These are phyloP conservation scores for Eutrema yunnanense DNA, from an alignment of 345 rosid species.

Conservation along the genomic window DNA sequence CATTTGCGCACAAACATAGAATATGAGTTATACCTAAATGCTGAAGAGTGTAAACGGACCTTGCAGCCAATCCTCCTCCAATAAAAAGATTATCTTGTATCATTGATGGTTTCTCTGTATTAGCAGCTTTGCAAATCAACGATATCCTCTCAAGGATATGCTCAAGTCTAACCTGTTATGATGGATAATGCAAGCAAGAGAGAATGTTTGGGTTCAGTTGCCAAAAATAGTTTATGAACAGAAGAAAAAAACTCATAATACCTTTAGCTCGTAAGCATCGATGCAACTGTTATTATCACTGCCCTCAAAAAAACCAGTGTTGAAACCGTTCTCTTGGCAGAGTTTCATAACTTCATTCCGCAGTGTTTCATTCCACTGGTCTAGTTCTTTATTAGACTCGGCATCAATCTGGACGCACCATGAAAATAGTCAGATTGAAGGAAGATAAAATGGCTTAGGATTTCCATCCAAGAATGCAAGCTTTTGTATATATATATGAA, in stretches of 20 bases:
- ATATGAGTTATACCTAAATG: constrained; percentile 73
- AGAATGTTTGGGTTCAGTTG: neutral
- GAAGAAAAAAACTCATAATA: neutral
- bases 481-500: neutral
- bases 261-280: constrained; percentile 99
- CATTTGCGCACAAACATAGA: constrained; percentile 91
- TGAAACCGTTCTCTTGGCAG: constrained; percentile 92
- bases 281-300: constrained; percentile 70
- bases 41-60: constrained; percentile 78
- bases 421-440: neutral
- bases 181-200: constrained; percentile 6
- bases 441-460: neutral
- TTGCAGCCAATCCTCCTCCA: constrained; percentile 93
- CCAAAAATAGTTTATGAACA: neutral
- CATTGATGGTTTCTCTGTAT: constrained; percentile 89
- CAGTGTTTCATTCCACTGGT: constrained; percentile 96
- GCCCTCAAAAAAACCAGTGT: constrained; percentile 90
- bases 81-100: constrained; percentile 66
- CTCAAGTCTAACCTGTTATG: constrained; percentile 83
- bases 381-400: constrained; percentile 85
- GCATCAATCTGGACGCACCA: constrained; percentile 58
- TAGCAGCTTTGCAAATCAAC: constrained; percentile 88
- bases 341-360: constrained; percentile 75
- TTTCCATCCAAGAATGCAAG: neutral
- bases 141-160: constrained; percentile 96